Conservation (phyloP, 257 asterid species). For the Scutellaria minor region DNA sequence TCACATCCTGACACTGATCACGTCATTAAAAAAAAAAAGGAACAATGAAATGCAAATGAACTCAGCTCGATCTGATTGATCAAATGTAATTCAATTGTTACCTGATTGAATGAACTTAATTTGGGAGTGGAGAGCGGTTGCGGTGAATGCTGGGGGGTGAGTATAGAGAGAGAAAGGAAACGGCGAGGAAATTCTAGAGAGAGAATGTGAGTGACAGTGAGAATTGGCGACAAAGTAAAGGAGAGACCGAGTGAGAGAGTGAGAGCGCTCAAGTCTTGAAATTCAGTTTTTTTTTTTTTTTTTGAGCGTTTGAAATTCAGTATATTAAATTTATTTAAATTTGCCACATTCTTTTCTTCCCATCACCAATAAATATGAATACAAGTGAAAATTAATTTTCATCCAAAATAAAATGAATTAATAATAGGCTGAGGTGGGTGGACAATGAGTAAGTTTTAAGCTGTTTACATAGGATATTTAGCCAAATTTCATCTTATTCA, state of each 20-base stretch:
- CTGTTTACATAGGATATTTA: no score
- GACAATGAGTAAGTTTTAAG: no score
- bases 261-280: no score
- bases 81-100: not conserved
- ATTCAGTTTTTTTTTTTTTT: no score
- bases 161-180: conserved; percentile 28
- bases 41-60: conserved; percentile 1
- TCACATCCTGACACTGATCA: conserved; percentile 31
- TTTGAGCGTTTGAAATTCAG: no score
- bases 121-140: conserved; percentile 3
- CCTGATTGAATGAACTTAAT: conserved; percentile 32
- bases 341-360: no score
- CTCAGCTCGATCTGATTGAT: conserved; percentile 33
- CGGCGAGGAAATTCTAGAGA: conserved; percentile 29
- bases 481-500: no score
- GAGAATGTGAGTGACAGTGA: conserved; percentile 27
- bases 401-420: no score
- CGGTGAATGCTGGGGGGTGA: conserved; percentile 23
- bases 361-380: no score
- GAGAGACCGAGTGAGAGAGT: not conserved
- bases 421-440: no score
- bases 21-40: not conserved
- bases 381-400: no score
- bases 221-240: not conserved
- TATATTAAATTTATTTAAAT: no score